Evolutionary conservation across 306 rosid genomes (phyloP).

Genomic region (Trifolium dubium): DNA sequence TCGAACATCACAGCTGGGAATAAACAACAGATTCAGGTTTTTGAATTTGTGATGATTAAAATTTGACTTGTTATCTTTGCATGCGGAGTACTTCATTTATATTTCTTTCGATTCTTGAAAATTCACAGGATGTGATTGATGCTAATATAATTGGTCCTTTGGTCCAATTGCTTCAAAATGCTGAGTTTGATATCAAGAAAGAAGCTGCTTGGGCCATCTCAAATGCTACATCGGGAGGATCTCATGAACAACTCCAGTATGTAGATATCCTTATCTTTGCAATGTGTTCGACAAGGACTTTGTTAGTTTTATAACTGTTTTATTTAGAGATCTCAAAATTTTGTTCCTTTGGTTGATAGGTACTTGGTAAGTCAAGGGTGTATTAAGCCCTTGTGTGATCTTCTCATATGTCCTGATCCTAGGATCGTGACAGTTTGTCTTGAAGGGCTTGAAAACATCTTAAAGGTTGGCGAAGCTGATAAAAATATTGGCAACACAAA

Average conservation of each 20-base stretch:
- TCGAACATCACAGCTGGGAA: slow-evolving; percentile 97
- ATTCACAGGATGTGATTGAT: slow-evolving; percentile 69
- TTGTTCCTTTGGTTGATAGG: slow-evolving; percentile 36
- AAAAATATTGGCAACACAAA: slow-evolving; percentile 64
- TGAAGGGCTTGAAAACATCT: slow-evolving; percentile 94
- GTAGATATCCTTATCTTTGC: slow-evolving; percentile 17
- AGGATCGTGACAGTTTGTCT: slow-evolving; percentile 92
- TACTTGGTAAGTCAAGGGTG: slow-evolving; percentile 55
- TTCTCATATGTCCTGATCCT: slow-evolving; percentile 81
- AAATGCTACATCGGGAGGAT: slow-evolving; percentile 89
- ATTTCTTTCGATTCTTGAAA: not conserved
- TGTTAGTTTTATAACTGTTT: not conserved
- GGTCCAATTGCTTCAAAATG: slow-evolving; percentile 77
- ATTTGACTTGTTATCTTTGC: not conserved
- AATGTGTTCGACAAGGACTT: not conserved
- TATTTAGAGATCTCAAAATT: not conserved
- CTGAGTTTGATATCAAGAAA: slow-evolving; percentile 95
- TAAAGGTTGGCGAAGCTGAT: slow-evolving; percentile 94
- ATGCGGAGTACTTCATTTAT: slow-evolving; percentile 3
- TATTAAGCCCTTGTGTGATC: slow-evolving; percentile 57
- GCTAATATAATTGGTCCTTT: slow-evolving; percentile 72
- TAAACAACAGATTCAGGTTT: slow-evolving; percentile 92
- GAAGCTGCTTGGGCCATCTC: slow-evolving; percentile 99
- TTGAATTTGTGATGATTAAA: not conserved
- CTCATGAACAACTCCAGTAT: slow-evolving; percentile 87